Base-by-base conservation (phyloP, 805 yeast genomes). In the Ogataea methanolica region DNA sequence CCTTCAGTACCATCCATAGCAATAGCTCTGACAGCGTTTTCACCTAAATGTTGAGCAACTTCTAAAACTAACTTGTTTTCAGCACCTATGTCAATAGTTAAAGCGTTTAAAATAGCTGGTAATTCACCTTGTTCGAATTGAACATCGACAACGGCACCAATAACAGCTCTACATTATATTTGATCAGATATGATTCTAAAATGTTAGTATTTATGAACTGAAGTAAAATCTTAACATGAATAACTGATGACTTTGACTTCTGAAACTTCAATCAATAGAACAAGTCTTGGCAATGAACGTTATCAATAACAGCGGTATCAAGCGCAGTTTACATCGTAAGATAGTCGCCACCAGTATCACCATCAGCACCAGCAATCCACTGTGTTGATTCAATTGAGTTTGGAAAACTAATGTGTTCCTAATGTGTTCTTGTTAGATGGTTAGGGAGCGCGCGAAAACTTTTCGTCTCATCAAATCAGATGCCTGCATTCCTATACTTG, bases 1-100 rank as follows among this genome's bases (percentile, higher is more conserved):
- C 99, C 99, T 77, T 92, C 98, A 65, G 99, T 94, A 88, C 98
- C 98, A 76, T 94, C 99, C 99, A 94, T 94, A 71, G 99, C 98
- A 86, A 94, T 94, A 72, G 99, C 86, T 86, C 99, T 92, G 73
- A 94, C 98, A 66, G 98, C 87, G 88, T 90, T 90, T 82, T 94
- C 98, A 83, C 99, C 99, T 75, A 94, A 84, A 78, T 94, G 99
- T 82, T 94, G 99, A 67, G 99, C 94, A 65, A 94, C 99, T 80
- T 94, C 99, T 68, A 94, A 83, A 60, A 94, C 90, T 70, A 94
- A 84, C 68, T 80, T 80, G 42, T 47, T 23, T 60, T 74, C 74
- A 19, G 33, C 9, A 66, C 90, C 91, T 60, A 79, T 74, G 72
- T 88, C 82, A 70, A 94, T 82, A 74, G 88, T 90, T 68, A 94